phyloP scores from a whole-genome alignment of 2,329 filamentous ascomycete genomes.

The Metarhizium album region DNA sequence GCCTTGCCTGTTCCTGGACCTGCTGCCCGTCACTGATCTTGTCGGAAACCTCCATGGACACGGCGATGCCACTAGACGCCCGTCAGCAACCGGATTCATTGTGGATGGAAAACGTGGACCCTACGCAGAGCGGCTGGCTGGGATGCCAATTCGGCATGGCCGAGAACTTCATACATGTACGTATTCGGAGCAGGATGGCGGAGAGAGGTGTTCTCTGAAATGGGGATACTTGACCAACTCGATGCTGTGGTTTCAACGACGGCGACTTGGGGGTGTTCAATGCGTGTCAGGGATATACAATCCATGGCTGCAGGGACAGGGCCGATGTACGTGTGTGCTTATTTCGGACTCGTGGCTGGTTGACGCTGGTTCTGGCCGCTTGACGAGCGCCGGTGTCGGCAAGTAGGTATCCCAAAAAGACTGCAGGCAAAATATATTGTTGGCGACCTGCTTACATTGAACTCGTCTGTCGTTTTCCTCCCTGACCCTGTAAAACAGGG shows the following conservation, averaged over 20 bases:
- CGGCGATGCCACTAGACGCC: background rate
- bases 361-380: background rate
- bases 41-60: background rate
- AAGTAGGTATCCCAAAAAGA: no score
- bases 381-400: background rate
- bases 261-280: no score
- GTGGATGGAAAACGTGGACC: background rate
- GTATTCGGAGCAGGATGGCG: background rate
- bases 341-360: no score
- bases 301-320: no score
- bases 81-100: background rate
- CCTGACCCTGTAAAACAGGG: no score
- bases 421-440: no score
- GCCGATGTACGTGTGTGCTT: no score
- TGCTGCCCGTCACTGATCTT: background rate
- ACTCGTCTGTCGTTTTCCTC: no score
- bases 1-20: no score
- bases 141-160: background rate
- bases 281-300: no score
- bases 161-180: background rate
- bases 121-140: background rate
- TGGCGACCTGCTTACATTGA: no score
- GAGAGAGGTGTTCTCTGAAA: no score
- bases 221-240: background rate
- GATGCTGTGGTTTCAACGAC: background rate